Evolutionary conservation across 2,329 filamentous ascomycete genomes (phyloP), one percentile per base, ranked within the genome.

Genomic region (Pseudocercospora fijiensis): DNA sequence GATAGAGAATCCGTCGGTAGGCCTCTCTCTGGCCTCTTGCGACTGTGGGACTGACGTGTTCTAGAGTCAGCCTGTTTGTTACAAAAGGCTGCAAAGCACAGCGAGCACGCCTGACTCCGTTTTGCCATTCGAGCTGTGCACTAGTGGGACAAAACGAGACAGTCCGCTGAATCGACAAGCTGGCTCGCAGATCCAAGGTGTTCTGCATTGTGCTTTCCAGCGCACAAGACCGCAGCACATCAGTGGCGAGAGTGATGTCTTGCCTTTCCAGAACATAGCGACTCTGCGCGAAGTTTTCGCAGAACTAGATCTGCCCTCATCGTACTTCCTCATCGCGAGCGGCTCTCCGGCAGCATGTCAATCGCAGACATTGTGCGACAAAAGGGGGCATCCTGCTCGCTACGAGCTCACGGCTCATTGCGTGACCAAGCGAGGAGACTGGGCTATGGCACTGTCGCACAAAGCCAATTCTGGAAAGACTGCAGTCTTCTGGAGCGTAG

Each of bases 391-490:
- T 1, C 60, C 56, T 16, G 7, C 16, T 4, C 22, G 57, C 2
- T 67, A 58, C 47, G 66, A 68, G 18, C n/a, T 68, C 6, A 56
- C 66, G 10, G 63, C 56, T 7, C 60, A 70, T 37, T 68, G 59
- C 47, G 27, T 64, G 2, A 63, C 58, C 16, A 68, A 63, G 49
- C 65, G 67, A 60, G 68, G 68, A n/a, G 66, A 70, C 55, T 68
- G 68, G 68, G 61, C 64, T 1, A 33, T 70, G n/a, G 68, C 64
- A 20, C 13, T 70, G 1, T 65, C 66, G 4, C 68, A 70, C 55
- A 33, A 57, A 10, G 62, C 56, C 2, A 11, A 24, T 13, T 64
- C 49, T 3, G 41, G 18, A 9, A 33, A 53, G 2, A 69, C 67
- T 0, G 33, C 63, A 2, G 60, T 63, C 1, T 68, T 66, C 58